Conservation (phyloP, 2,329 filamentous ascomycete genomes). For the Cryoendolithus antarcticus region DNA sequence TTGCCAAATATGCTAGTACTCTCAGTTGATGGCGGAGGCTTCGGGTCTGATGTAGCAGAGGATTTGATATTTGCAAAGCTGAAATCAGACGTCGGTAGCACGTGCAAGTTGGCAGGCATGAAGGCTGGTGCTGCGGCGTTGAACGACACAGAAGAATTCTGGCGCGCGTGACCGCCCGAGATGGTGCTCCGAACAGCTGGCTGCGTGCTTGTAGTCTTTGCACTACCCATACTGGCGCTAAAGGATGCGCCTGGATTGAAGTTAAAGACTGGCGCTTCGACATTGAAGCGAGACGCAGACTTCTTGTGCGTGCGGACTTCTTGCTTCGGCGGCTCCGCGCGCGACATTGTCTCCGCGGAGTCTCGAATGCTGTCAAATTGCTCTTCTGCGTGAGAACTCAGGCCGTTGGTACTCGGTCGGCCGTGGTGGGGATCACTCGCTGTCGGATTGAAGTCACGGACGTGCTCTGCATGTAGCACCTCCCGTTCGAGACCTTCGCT, state of each 20-base stretch:
- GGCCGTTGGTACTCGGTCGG: too few species aligned
- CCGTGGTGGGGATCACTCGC: too few species aligned
- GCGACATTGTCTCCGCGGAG: too few species aligned
- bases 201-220: too few species aligned
- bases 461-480: slow-evolving; percentile 71
- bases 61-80: slow-evolving; percentile 6
- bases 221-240: too few species aligned
- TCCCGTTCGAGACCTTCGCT: slow-evolving; percentile 71
- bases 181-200: too few species aligned
- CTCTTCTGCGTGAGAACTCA: too few species aligned
- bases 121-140: slow-evolving; percentile 43
- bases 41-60: too few species aligned
- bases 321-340: too few species aligned
- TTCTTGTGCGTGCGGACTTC: slow-evolving; percentile 32
- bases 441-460: too few species aligned
- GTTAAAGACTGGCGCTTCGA: slow-evolving; percentile 78
- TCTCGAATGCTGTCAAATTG: too few species aligned
- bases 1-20: slow-evolving; percentile 21
- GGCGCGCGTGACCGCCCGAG: slow-evolving; percentile 9
- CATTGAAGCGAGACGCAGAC: slow-evolving; percentile 61
- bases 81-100: slow-evolving; percentile 21
- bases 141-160: slow-evolving; percentile 34
- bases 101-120: slow-evolving; percentile 19
- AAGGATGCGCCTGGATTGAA: slow-evolving; percentile 50
- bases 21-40: too few species aligned